These are phyloP conservation scores for Forsythia viridissima DNA, from an alignment of 257 asterid genomes.

Conservation along the genomic window DNA sequence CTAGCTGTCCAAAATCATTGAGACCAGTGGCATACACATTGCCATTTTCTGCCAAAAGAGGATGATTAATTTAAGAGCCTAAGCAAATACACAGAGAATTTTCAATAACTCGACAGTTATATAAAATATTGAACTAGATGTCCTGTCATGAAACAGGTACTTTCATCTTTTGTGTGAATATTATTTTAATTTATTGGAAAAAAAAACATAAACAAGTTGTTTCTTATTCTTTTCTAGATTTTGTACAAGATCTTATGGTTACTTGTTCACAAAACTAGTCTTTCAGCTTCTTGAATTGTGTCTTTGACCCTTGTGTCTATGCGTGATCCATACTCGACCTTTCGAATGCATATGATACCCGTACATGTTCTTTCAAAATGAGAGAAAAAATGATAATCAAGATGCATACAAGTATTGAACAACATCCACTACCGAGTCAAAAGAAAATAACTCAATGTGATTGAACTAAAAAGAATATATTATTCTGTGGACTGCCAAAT, in stretches of 20 bases:
- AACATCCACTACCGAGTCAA: neutral
- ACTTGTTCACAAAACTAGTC: neutral
- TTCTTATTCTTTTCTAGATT: neutral
- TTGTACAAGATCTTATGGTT: neutral
- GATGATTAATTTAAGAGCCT: slow-evolving; percentile 31
- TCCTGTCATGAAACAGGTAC: neutral
- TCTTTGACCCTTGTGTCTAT: neutral
- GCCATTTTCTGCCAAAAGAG: slow-evolving; percentile 72
- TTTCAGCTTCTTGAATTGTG: neutral
- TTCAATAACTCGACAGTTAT: neutral
- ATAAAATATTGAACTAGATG: neutral
- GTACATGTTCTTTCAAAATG: neutral
- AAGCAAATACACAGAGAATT: slow-evolving; percentile 26
- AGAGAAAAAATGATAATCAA: neutral
- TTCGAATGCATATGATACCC: neutral
- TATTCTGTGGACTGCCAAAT: neutral
- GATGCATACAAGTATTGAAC: neutral
- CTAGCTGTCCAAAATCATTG: slow-evolving; percentile 95
- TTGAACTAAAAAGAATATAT: neutral
- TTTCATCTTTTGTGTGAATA: neutral
- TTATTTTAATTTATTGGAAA: neutral
- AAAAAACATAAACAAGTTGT: neutral
- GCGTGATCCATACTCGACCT: neutral
- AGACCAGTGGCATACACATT: slow-evolving; percentile 88
- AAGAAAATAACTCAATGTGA: neutral